Evolutionary conservation across 805 yeast species (phyloP).

Genomic region (Zygoascus biomembranicola): DNA sequence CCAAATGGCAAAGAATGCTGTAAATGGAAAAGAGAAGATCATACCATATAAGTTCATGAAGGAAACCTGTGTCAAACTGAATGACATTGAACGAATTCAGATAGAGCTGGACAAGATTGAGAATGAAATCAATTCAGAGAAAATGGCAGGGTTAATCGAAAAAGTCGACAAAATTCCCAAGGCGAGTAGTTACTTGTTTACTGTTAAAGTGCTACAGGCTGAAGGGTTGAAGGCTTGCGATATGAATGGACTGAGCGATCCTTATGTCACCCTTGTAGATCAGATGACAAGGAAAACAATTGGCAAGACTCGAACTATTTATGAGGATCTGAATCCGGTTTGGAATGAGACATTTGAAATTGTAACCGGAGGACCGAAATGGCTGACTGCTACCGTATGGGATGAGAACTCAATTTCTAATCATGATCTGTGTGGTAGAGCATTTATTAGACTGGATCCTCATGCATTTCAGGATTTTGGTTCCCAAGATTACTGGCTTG

Average conservation of each 20-base stretch:
- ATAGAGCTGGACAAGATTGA: constrained; percentile 42
- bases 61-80: constrained; percentile 67
- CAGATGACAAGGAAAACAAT: constrained; percentile 44
- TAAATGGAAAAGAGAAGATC: constrained; percentile 32
- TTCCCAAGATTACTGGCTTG: constrained; percentile 48
- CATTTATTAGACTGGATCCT: constrained; percentile 54
- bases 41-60: constrained; percentile 52
- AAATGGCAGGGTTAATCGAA: constrained; percentile 36
- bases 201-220: constrained; percentile 55
- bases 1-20: constrained; percentile 29
- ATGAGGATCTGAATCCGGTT: constrained; percentile 56
- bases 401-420: constrained; percentile 46
- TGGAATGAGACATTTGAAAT: constrained; percentile 86
- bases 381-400: constrained; percentile 62
- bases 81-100: constrained; percentile 45
- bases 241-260: constrained; percentile 40
- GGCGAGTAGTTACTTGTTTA: constrained; percentile 43
- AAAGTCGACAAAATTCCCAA: constrained; percentile 28
- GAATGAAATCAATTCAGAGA: constrained; percentile 49
- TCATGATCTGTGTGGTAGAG: constrained; percentile 60
- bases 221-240: constrained; percentile 47
- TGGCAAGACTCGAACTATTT: constrained; percentile 61
- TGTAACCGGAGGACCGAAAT: constrained; percentile 35
- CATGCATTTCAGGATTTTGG: constrained; percentile 56
- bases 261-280: constrained; percentile 58